A percentile compares a stretch with the other conserved stretches of the same genome.
Conservation (phyloP, 768 basidiomycete genomes). For the Daedalea quercina region DNA sequence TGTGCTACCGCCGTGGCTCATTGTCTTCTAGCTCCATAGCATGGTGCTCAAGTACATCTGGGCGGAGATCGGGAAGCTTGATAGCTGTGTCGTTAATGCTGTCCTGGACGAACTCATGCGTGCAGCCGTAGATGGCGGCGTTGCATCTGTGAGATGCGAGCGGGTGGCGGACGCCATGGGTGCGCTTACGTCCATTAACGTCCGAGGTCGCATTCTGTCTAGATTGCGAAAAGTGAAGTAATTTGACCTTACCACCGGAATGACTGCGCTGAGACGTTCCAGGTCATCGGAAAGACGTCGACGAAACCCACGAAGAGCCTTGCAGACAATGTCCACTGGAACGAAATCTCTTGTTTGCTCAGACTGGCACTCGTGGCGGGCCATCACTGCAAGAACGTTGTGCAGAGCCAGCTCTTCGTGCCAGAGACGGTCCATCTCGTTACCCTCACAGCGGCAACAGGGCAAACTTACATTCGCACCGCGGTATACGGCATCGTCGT, state of each 20-base stretch:
- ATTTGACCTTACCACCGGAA: no score
- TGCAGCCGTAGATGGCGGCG: constrained; percentile 76
- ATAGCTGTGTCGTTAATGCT: constrained; percentile 58
- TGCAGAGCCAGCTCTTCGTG: constrained; percentile 69
- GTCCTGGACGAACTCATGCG: constrained; percentile 77
- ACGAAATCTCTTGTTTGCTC: constrained; percentile 73
- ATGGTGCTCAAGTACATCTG: constrained; percentile 72
- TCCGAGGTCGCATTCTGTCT: constrained; percentile 72
- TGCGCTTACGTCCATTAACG: constrained; percentile 66
- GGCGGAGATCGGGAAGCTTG: constrained; percentile 67
- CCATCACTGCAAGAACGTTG: constrained; percentile 55
- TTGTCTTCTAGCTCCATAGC: constrained; percentile 43
- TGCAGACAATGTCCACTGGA: constrained; percentile 69
- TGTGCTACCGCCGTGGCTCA: neutral
- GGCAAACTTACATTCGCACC: constrained; percentile 67
- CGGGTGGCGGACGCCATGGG: constrained; percentile 68
- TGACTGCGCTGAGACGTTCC: no score
- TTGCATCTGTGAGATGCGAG: constrained; percentile 71
- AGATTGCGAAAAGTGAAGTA: constrained; percentile 67
- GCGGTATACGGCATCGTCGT: constrained; percentile 78
- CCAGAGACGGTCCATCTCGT: constrained; percentile 81
- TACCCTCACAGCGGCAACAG: constrained; percentile 70
- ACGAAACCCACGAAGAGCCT: constrained; percentile 56
- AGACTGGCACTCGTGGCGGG: constrained; percentile 70
- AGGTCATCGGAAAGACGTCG: constrained; percentile 68